Conservation (phyloP, 1,139 yeast species). For the Geotrichum macrosporum region DNA sequence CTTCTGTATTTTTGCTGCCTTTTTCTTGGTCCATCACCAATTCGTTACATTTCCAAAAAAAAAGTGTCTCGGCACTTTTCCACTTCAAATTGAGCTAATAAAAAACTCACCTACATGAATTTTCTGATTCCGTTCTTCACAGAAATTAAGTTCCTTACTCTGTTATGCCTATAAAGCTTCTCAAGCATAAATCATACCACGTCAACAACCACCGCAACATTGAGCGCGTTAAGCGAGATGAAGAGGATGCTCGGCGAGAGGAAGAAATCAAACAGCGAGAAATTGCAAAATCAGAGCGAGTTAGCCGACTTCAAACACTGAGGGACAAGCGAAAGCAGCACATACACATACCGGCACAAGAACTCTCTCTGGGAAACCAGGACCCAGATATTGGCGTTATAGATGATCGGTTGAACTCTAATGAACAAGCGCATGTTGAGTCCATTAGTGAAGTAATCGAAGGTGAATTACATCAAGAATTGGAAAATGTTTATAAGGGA, state of each 20-base stretch:
- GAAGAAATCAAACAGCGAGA: conserved; percentile 21
- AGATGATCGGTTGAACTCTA: too few relatives aligned
- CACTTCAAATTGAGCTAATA: too few relatives aligned
- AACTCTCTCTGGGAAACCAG: too few relatives aligned
- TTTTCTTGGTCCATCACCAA: too few relatives aligned
- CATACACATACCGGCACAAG: background rate
- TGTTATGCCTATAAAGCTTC: conserved; percentile 33
- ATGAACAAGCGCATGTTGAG: too few relatives aligned
- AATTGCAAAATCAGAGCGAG: conserved; percentile 10
- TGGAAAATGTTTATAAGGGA: conserved; percentile 2
- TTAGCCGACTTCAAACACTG: background rate
- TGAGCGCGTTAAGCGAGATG: conserved; percentile 35
- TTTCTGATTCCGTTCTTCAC: background rate
- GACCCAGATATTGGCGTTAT: background rate
- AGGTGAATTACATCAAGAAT: background rate
- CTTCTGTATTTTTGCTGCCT: too few relatives aligned
- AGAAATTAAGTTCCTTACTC: background rate
- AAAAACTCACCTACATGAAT: background rate
- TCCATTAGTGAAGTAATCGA: background rate
- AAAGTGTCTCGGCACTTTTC: too few relatives aligned
- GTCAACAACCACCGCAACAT: conserved; percentile 32
- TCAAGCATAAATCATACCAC: conserved; percentile 35
- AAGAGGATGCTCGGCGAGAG: conserved; percentile 27
- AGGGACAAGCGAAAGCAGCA: background rate
- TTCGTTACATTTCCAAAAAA: too few relatives aligned